phyloP scores from a whole-genome alignment of 208 protist genomes.

The Acanthamoeba quina region DNA sequence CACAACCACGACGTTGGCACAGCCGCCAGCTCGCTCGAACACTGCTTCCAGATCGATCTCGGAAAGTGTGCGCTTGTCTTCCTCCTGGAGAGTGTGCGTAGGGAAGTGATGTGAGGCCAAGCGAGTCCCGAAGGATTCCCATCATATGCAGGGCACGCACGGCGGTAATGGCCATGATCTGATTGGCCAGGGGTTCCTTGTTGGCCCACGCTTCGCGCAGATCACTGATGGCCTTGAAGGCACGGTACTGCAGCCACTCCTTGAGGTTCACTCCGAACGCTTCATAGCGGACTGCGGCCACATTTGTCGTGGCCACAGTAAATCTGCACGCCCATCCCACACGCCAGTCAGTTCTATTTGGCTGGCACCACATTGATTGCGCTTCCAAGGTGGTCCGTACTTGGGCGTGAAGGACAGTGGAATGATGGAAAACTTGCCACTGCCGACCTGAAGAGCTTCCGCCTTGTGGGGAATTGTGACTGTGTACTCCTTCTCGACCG shows the following conservation, averaged over 20 bases:
- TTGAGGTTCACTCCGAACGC: not conserved
- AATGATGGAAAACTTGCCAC: slow-evolving; percentile 29
- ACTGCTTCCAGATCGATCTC: not conserved
- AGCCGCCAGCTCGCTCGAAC: not conserved
- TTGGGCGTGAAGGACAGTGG: not conserved
- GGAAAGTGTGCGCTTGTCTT: not conserved
- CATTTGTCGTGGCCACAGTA: not conserved
- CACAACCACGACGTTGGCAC: slow-evolving; percentile 10
- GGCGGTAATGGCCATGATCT: not conserved
- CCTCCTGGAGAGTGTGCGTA: not conserved
- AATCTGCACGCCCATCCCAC: not conserved
- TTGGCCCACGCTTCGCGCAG: not conserved
- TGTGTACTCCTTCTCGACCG: not conserved
- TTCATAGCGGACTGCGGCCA: not conserved
- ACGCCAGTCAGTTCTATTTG: not conserved
- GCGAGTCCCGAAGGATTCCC: not conserved
- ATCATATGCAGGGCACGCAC: not conserved
- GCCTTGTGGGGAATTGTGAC: not conserved
- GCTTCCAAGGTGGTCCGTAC: not conserved
- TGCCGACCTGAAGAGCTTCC: not conserved
- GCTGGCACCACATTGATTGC: not conserved
- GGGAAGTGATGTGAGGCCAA: not conserved
- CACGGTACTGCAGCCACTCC: not conserved
- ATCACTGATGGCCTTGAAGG: not conserved
- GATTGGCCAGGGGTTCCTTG: not conserved